Evolutionary conservation across 192 early-diverging fungal genomes (phyloP).

Genomic region (Backusella australiensis): DNA sequence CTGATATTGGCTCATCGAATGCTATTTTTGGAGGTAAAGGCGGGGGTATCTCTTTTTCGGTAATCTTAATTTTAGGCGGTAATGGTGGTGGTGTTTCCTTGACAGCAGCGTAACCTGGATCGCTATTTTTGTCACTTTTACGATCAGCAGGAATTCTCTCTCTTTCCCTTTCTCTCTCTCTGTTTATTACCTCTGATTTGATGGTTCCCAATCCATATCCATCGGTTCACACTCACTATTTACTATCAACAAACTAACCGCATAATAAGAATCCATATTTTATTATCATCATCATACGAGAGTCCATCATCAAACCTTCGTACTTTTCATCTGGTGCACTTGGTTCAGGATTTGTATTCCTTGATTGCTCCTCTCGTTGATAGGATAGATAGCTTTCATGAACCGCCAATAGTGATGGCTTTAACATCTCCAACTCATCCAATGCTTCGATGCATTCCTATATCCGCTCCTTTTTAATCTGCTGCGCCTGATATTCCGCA

Average conservation of each 20-base stretch:
- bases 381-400: conserved; percentile 20
- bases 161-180: neutral
- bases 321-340: neutral
- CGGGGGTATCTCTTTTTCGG: neutral
- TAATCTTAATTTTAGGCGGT: neutral
- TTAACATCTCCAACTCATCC: conserved; percentile 51
- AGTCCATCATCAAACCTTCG: neutral
- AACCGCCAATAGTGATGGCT: conserved; percentile 40
- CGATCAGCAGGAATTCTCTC: neutral
- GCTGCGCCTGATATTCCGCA: neutral
- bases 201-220: neutral
- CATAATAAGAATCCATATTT: neutral
- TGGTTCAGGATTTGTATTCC: neutral
- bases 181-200: neutral
- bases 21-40: neutral
- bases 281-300: neutral
- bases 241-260: neutral
- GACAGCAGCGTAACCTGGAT: neutral
- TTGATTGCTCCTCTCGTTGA: neutral
- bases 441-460: conserved; percentile 53
- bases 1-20: neutral
- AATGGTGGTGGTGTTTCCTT: neutral
- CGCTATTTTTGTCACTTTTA: neutral
- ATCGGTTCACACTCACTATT: neutral
- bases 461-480: conserved; percentile 20